Evolutionary conservation across 352 stramenopile species (phyloP).

Genomic region (Pythium plurisporium): DNA sequence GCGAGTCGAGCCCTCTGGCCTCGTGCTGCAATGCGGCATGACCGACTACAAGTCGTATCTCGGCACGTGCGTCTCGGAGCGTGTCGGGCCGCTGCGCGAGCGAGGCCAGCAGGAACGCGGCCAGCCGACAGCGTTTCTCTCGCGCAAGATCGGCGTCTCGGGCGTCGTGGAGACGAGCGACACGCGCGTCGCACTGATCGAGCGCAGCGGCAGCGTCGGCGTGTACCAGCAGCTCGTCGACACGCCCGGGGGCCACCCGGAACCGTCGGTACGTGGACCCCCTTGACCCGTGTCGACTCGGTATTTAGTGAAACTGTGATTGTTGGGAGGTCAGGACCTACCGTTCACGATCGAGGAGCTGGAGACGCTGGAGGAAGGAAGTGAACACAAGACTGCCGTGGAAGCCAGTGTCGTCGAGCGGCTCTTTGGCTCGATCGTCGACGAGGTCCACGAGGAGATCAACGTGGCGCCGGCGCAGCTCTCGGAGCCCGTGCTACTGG

Average conservation of each 20-base stretch:
- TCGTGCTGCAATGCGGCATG: conserved; percentile 40
- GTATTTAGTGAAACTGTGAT: too few relatives aligned
- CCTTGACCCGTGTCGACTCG: too few relatives aligned
- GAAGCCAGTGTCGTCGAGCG: conserved; percentile 5
- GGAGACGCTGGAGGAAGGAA: background rate
- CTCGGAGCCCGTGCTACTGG: conserved; percentile 49
- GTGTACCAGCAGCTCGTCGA: conserved; percentile 73
- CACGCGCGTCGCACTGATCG: conserved; percentile 56
- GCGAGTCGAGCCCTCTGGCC: background rate
- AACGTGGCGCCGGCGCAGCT: conserved; percentile 50
- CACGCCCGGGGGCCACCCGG: conserved; percentile 74
- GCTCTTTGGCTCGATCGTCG: conserved; percentile 63
- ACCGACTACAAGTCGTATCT: conserved; percentile 79
- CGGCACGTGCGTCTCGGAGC: conserved; percentile 58
- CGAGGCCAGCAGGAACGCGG: background rate
- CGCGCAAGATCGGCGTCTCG: conserved; percentile 75
- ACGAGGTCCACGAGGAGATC: conserved; percentile 77
- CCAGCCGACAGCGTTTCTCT: conserved; percentile 56
- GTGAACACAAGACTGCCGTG: background rate
- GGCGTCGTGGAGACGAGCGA: conserved; percentile 63
- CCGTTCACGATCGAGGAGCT: conserved; percentile 16
- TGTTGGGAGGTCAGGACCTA: conserved; percentile 16
- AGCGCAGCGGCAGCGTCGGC: conserved; percentile 57
- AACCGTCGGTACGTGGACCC: conserved; percentile 37
- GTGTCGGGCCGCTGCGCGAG: conserved; percentile 34